phyloP scores from a whole-genome alignment of 139 green algal species.

The Volvox africanus region DNA sequence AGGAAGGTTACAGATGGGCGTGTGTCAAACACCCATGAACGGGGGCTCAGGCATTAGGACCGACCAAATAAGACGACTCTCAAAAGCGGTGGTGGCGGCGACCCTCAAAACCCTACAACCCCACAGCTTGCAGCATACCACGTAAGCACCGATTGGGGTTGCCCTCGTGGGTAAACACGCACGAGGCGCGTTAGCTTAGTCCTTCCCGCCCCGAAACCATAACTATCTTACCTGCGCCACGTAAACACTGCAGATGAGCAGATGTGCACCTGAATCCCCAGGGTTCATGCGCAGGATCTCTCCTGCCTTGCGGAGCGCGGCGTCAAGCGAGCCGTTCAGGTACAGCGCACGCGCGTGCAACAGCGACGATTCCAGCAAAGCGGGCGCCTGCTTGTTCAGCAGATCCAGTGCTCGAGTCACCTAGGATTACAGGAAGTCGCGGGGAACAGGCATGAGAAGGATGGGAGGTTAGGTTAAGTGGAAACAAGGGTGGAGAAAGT shows the following conservation, averaged over 20 bases:
- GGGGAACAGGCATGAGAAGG: neutral
- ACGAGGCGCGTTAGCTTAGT: no score
- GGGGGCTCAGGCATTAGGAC: no score
- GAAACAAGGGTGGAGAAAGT: no score
- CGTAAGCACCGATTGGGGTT: no score
- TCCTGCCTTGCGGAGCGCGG: slow-evolving; percentile 65
- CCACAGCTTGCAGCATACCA: no score
- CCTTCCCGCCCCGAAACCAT: no score
- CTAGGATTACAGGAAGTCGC: neutral
- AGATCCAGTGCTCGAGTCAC: slow-evolving; percentile 51
- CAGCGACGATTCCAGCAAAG: slow-evolving; percentile 53
- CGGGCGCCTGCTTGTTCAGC: slow-evolving; percentile 48
- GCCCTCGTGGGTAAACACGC: no score
- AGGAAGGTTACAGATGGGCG: no score
- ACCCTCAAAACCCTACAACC: no score
- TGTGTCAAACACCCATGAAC: no score
- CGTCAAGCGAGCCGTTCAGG: slow-evolving; percentile 73
- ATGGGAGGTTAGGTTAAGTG: neutral
- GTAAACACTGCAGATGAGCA: slow-evolving; percentile 75
- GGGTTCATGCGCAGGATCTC: slow-evolving; percentile 67
- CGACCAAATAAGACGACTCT: no score
- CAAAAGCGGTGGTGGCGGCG: neutral
- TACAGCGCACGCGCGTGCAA: slow-evolving; percentile 69
- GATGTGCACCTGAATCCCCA: slow-evolving; percentile 62
- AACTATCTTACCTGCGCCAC: slow-evolving; percentile 57